Conservation (phyloP, 2,329 filamentous ascomycete genomes). For the Alternaria brassicae region DNA sequence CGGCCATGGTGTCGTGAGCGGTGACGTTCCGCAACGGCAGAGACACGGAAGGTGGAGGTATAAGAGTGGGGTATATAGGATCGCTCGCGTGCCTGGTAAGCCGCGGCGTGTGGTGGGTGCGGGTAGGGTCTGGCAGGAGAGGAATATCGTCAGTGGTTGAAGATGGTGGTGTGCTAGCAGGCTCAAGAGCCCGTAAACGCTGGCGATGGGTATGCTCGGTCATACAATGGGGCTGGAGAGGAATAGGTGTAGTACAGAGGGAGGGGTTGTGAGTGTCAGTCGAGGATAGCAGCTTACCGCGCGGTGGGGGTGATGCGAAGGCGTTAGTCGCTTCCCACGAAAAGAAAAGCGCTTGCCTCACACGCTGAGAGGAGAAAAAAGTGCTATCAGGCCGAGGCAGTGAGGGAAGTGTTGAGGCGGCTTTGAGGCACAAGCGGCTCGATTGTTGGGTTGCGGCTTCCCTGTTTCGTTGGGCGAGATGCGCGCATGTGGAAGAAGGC, state of each 20-base stretch:
- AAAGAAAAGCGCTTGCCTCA: not conserved
- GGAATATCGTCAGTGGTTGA: conserved; percentile 40
- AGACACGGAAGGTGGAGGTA: not conserved
- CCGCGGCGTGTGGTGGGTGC: conserved; percentile 9
- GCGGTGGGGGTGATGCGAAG: not conserved
- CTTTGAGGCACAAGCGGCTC: conserved; percentile 10
- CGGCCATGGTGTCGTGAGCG: conserved; percentile 27
- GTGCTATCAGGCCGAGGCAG: not conserved
- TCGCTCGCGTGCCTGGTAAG: conserved; percentile 26
- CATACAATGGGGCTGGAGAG: conserved; percentile 24
- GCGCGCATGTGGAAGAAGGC: conserved; percentile 8
- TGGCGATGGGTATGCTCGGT: conserved; percentile 26
- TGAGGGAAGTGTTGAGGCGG: conserved; percentile 9
- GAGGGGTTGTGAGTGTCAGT: conserved; percentile 20
- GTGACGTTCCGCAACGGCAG: not conserved
- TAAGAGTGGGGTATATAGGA: conserved; percentile 8
- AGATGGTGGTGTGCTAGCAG: conserved; percentile 21
- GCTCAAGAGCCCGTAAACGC: conserved; percentile 25
- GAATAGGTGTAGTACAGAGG: conserved; percentile 24
- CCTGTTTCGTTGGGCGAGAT: conserved; percentile 17
- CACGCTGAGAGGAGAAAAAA: not conserved
- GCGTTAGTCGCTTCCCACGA: conserved; percentile 11
- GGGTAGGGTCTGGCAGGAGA: conserved; percentile 23
- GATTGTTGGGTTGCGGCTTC: conserved; percentile 18
- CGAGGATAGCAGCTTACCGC: conserved; percentile 13